A percentile compares a stretch with the other conserved stretches of the same genome.
These are phyloP conservation scores for Penicillium janthinellum DNA, from an alignment of 2,329 filamentous ascomycete species.

Conservation along the genomic window DNA sequence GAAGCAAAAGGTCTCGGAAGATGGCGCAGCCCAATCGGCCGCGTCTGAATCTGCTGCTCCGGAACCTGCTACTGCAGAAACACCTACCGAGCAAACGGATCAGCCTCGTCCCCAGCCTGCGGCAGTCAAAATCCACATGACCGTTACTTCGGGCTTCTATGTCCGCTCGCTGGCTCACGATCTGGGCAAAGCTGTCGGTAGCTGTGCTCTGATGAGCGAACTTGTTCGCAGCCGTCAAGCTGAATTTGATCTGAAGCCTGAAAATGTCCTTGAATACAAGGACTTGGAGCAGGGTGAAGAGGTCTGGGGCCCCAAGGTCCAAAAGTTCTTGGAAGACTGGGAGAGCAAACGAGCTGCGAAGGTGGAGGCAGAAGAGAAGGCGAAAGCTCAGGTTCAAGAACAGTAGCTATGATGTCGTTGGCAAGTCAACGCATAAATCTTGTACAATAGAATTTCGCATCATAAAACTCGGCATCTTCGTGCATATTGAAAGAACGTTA, in stretches of 20 bases:
- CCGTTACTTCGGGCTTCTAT: conserved; percentile 94
- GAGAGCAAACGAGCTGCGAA: conserved; percentile 44
- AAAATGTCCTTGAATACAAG: conserved; percentile 75
- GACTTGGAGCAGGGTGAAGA: conserved; percentile 76
- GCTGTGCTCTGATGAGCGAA: conserved; percentile 82
- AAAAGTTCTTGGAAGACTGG: conserved; percentile 58
- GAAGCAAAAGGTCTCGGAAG: conserved; percentile 37
- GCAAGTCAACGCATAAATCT: not conserved
- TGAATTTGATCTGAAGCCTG: conserved; percentile 70
- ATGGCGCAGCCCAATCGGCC: conserved; percentile 23
- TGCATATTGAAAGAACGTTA: not conserved
- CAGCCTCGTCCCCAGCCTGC: conserved; percentile 51
- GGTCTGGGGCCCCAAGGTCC: conserved; percentile 78
- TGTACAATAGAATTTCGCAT: not conserved
- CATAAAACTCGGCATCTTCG: not conserved
- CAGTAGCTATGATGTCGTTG: not conserved
- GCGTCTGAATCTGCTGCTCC: conserved; percentile 5
- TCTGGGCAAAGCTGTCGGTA: conserved; percentile 77
- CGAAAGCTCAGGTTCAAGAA: conserved; percentile 4
- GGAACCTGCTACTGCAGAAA: conserved; percentile 16
- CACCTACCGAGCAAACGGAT: conserved; percentile 19
- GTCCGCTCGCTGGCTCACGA: conserved; percentile 93
- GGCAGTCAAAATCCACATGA: conserved; percentile 82
- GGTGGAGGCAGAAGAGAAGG: conserved; percentile 13
- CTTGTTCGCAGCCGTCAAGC: conserved; percentile 80